Evolutionary conservation across 495 filamentous ascomycete genomes (phyloP), one percentile per base, ranked within the genome.

Genomic region (Tuber indicum): DNA sequence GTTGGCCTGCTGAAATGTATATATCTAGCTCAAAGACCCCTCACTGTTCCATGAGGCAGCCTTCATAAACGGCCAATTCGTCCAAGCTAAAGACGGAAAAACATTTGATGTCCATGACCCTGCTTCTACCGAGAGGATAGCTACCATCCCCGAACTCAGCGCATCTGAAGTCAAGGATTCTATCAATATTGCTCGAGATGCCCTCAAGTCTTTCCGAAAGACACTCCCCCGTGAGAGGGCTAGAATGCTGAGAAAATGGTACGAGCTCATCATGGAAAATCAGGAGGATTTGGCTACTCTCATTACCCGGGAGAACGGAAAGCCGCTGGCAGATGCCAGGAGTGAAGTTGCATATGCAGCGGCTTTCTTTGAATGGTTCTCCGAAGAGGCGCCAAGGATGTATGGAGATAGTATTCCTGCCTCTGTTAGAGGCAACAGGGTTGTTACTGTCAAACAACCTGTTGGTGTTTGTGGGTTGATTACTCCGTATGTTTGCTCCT

Each of bases 401-500:
- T 91, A 93, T 81, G 92, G 92, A 12, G 90, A 91, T 75, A 86
- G 84, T 16, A 88, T 90, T 72, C 89, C 91, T 14, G 86, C 91
- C 36, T 88, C 89, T 14, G 85, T 91, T 9, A 85, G 90, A 0
- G 90, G 89, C 0, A 94, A 94, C 86, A 88, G 93, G n/a, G 87
- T 94, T 3, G 88, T 92, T 44, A 95, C 92, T 0, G 83, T 92
- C 39, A 93, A 92, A 84, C 90, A 98, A 85, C 95, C 96, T 9
- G 90, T 98, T 70, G 96, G 96, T 78, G 95, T 99, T 19, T 96
- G 93, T 81, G 95, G 94, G 19, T 86, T 99, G 46, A 97, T 99
- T 83, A 98, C 96, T 36, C 96, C 96, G 41, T 66, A 66, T 32
- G 58, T 17, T 17, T 36, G 14, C 85, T 52, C 26, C 78, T 36